These are phyloP conservation scores for Trypanosoma conorhini DNA, from an alignment of 208 protist genomes.

Conservation along the genomic window DNA sequence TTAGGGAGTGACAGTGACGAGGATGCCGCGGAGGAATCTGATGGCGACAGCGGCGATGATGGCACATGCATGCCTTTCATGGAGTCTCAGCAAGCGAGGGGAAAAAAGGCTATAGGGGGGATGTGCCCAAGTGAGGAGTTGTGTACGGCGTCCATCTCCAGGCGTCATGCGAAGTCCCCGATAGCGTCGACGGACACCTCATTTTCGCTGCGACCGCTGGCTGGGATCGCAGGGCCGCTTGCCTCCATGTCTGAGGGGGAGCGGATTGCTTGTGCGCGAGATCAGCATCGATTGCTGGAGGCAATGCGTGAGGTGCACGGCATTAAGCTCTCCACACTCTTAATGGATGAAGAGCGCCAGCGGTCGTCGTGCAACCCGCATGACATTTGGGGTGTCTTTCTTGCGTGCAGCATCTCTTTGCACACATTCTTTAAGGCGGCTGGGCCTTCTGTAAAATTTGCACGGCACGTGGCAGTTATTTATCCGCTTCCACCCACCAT, in stretches of 20 bases:
- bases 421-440: conserved; percentile 12
- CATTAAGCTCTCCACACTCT: conserved; percentile 7
- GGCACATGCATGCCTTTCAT: neutral
- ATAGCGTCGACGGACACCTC: neutral
- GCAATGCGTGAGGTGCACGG: neutral
- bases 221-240: neutral
- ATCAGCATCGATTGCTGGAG: neutral
- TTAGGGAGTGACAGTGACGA: neutral
- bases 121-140: neutral
- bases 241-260: neutral
- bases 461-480: conserved; percentile 3
- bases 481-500: conserved; percentile 14
- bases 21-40: neutral
- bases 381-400: neutral
- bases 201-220: neutral
- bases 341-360: neutral
- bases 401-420: conserved; percentile 7
- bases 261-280: neutral
- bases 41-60: neutral
- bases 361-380: neutral
- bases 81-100: neutral
- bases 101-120: neutral
- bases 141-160: neutral
- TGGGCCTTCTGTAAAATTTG: neutral
- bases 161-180: neutral